A percentile compares a stretch with the other conserved stretches of the same genome.
Conservation (phyloP, 2,329 filamentous ascomycete species). For the Tolypocladium pustulatum region DNA sequence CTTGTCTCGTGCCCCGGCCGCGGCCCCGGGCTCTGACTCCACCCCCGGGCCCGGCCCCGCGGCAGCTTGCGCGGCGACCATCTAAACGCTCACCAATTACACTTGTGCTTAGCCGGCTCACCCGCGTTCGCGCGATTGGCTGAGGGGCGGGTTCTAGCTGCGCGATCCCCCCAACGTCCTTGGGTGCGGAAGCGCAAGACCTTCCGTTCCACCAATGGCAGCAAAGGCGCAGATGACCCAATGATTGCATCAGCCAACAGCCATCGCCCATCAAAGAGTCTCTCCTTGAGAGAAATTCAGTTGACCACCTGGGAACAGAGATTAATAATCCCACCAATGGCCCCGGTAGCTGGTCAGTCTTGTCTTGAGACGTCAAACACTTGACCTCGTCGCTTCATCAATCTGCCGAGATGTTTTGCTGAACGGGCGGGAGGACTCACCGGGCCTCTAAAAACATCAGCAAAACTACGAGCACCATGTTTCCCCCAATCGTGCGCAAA, state of each 20-base stretch:
- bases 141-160: too few relatives aligned
- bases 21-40: too few relatives aligned
- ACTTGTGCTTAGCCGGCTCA: too few relatives aligned
- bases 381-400: background rate
- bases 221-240: background rate
- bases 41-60: too few relatives aligned
- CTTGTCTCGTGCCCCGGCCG: too few relatives aligned
- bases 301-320: background rate
- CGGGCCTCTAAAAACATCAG: background rate
- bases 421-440: background rate
- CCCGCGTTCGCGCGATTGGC: too few relatives aligned
- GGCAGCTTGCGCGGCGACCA: too few relatives aligned
- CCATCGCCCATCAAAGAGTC: background rate
- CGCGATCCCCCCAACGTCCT: too few relatives aligned
- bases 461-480: background rate
- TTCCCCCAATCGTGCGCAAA: background rate
- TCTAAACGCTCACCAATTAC: too few relatives aligned
- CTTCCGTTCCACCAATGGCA: background rate
- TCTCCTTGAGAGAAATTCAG: background rate
- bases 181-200: background rate
- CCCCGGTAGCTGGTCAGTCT: background rate
- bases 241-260: background rate
- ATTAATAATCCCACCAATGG: background rate
- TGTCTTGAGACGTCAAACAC: background rate
- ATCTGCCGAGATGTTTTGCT: background rate